Evolutionary conservation across 2,329 filamentous ascomycete genomes (phyloP), one percentile per base, ranked within the genome.

Genomic region (Penicillium olsonii): DNA sequence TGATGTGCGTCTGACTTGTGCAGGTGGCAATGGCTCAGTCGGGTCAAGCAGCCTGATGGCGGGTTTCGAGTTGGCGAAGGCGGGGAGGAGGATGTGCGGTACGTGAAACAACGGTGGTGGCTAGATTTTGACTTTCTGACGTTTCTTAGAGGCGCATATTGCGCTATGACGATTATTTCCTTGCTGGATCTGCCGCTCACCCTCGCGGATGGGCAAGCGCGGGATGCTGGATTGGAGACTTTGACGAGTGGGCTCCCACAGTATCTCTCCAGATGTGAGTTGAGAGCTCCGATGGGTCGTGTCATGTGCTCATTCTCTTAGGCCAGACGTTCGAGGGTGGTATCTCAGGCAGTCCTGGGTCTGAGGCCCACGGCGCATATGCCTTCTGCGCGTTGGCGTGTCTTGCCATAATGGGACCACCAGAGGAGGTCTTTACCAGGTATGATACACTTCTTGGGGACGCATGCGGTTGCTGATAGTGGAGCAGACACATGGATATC

Each of bases 271-370:
- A 78, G 81, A 73, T 96, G 92, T 87, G 80, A 76, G 29, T 31
- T 41, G 38, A n/a, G 38, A 29, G 8, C 31, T 41, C 39, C 19
- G 42, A 15, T 7, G 31, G 7, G 17, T n/a, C 29, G 22, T n/a
- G 19, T 20, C 34, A 33, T 31, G 47, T 50, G 53, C 54, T 63
- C 42, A 63, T 46, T 22, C n/a, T 42, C 15, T 29, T 45, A 90
- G 87, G 88, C 68, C 92, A 97, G 79, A 95, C 90, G 10, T 96
- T 87, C 71, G 94, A 99, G 75, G 94, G 94, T 56, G 94, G 94
- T 41, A 91, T 99, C 60, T 92, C 89, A 57, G 87, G 84, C 48
- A 86, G 87, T 56, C 94, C 92, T 44, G 87, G 87, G 52, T 85
- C 87, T 56, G 94, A 99, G 78, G 94, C 92, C 46, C 94, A 99